A percentile compares a stretch with the other conserved stretches of the same genome.
Evolutionary conservation across 2,329 filamentous ascomycete species (phyloP).

Genomic region (Botryotinia calthae): DNA sequence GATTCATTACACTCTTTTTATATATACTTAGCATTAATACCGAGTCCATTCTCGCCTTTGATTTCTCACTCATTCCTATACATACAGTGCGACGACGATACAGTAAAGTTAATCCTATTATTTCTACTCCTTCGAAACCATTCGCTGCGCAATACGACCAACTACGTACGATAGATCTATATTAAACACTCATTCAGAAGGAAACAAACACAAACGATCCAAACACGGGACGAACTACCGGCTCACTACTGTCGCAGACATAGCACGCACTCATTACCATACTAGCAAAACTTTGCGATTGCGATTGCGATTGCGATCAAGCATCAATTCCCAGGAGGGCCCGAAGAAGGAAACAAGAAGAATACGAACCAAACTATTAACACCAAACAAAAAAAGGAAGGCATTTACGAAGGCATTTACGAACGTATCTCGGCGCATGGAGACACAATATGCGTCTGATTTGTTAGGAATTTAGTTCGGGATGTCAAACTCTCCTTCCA

Average conservation of each 20-base stretch:
- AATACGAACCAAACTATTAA: background rate
- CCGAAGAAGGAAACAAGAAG: background rate
- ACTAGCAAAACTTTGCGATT: background rate
- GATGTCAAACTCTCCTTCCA: slow-evolving; percentile 25
- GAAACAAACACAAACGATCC: background rate
- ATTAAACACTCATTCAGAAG: slow-evolving; percentile 1
- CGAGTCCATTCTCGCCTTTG: background rate
- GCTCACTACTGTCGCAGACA: slow-evolving; percentile 10
- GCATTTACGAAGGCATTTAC: background rate
- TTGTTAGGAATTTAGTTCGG: slow-evolving; percentile 25
- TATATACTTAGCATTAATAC: slow-evolving; percentile 10
- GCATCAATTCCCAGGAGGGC: background rate
- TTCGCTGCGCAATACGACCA: background rate
- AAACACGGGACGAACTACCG: slow-evolving; percentile 14
- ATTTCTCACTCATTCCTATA: background rate
- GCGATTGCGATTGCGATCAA: background rate
- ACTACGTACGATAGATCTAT: background rate
- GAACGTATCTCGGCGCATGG: slow-evolving; percentile 18
- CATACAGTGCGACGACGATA: background rate
- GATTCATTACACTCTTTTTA: slow-evolving; percentile 5
- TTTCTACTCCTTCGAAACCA: background rate
- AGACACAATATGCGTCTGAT: slow-evolving; percentile 22
- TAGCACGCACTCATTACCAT: slow-evolving; percentile 1
- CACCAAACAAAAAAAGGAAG: background rate
- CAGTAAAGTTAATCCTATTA: slow-evolving; percentile 10